A percentile compares a stretch with the other conserved stretches of the same genome.
These are phyloP conservation scores for Hypoxylon perforatum DNA, from an alignment of 495 filamentous ascomycete species.

Conservation along the genomic window DNA sequence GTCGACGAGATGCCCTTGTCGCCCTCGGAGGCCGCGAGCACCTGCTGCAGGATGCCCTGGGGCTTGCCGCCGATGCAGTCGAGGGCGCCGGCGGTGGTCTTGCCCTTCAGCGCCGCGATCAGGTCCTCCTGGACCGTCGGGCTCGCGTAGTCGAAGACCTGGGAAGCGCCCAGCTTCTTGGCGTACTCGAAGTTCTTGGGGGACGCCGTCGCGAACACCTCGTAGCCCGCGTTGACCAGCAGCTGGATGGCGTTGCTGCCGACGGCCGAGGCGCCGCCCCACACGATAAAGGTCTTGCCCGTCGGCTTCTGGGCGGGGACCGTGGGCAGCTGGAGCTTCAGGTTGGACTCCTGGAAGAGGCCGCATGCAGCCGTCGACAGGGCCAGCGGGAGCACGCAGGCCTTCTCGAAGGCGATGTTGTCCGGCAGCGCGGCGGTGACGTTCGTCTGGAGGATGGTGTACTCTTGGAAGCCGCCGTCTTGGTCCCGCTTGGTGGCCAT, in stretches of 20 bases:
- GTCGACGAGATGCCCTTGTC: conserved; percentile 35
- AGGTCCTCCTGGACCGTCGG: conserved; percentile 46
- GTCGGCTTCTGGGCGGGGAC: conserved; percentile 41
- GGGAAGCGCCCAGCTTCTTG: conserved; percentile 63
- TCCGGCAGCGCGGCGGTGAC: conserved; percentile 53
- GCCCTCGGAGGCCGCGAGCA: conserved; percentile 18
- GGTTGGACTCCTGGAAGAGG: conserved; percentile 54
- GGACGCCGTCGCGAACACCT: conserved; percentile 67
- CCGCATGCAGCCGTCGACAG: conserved; percentile 60
- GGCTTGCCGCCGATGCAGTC: conserved; percentile 31
- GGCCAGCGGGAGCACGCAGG: conserved; percentile 59
- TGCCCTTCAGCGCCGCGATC: conserved; percentile 43
- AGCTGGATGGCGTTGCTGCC: conserved; percentile 72
- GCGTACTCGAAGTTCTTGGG: conserved; percentile 65
- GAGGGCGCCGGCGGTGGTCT: conserved; percentile 34
- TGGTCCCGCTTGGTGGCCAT: conserved; percentile 36
- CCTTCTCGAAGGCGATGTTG: conserved; percentile 53
- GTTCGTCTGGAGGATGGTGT: conserved; percentile 46
- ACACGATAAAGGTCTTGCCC: conserved; percentile 63
- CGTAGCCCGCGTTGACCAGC: conserved; percentile 65
- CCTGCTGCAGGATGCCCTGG: conserved; percentile 35
- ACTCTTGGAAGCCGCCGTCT: conserved; percentile 51
- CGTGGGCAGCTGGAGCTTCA: conserved; percentile 45
- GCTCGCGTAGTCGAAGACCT: conserved; percentile 68
- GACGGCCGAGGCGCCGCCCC: conserved; percentile 69